Conservation (phyloP, 805 yeast genomes). For the Jamesozyma rosinii region DNA sequence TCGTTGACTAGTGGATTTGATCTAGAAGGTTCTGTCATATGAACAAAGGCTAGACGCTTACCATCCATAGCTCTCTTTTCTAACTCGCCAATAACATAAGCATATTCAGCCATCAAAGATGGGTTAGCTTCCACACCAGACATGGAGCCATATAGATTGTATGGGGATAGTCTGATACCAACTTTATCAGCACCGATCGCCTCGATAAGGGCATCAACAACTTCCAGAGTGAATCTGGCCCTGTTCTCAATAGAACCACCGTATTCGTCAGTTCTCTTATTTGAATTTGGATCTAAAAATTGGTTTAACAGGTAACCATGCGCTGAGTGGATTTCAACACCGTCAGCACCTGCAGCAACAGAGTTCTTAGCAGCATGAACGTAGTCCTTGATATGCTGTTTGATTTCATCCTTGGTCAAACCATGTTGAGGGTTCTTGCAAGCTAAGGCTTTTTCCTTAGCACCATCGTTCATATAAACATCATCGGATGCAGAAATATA, state of each 20-base stretch:
- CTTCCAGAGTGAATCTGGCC: constrained; percentile 36
- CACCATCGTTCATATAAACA: constrained; percentile 28
- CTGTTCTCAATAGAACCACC: constrained; percentile 47
- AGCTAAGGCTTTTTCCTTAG: constrained; percentile 28
- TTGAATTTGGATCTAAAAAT: constrained; percentile 41
- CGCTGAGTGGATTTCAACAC: constrained; percentile 58
- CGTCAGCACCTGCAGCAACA: constrained; percentile 38
- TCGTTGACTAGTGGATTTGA: constrained; percentile 19
- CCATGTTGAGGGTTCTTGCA: constrained; percentile 28
- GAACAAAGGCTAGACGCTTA: constrained; percentile 35
- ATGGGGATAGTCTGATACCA: constrained; percentile 43
- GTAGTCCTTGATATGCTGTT: constrained; percentile 35
- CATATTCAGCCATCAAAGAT: constrained; percentile 29
- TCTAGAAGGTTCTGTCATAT: constrained; percentile 40
- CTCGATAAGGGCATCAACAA: constrained; percentile 42
- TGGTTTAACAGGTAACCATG: constrained; percentile 54
- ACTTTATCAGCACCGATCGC: constrained; percentile 44
- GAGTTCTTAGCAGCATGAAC: constrained; percentile 37
- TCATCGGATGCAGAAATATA: constrained; percentile 35
- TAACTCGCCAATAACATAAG: constrained; percentile 34
- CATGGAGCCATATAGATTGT: constrained; percentile 32
- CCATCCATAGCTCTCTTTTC: constrained; percentile 31
- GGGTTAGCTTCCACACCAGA: constrained; percentile 29
- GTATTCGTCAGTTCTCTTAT: constrained; percentile 42
- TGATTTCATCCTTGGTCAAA: constrained; percentile 30